phyloP scores from a whole-genome alignment of 805 yeast genomes.

The Candida gorgasii region DNA sequence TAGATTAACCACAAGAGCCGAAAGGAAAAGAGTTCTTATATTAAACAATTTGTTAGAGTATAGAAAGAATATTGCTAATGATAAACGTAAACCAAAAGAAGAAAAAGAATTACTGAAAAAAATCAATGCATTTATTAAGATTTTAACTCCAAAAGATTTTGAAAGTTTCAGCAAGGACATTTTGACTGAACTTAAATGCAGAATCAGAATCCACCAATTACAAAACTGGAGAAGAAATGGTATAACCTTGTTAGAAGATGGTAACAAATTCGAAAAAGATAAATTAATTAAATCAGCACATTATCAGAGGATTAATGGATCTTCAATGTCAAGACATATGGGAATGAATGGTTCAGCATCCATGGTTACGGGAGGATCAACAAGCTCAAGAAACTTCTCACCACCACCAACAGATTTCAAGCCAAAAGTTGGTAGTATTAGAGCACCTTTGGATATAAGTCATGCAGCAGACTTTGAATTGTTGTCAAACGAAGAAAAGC shows the following conservation, averaged over 20 bases:
- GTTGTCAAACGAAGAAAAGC: conserved; percentile 84
- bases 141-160: conserved; percentile 81
- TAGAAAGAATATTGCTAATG: conserved; percentile 74
- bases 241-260: conserved; percentile 78
- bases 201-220: conserved; percentile 81
- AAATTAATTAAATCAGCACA: conserved; percentile 66
- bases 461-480: conserved; percentile 82
- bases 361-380: not conserved
- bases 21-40: conserved; percentile 79
- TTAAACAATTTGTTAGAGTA: conserved; percentile 81
- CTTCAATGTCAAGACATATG: conserved; percentile 18
- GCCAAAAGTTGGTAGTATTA: conserved; percentile 45
- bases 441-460: conserved; percentile 64
- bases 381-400: conserved; percentile 21
- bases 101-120: conserved; percentile 79
- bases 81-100: conserved; percentile 84
- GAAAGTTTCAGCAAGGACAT: conserved; percentile 72
- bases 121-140: conserved; percentile 76
- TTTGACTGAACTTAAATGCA: conserved; percentile 71
- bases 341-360: conserved; percentile 8
- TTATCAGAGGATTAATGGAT: conserved; percentile 53
- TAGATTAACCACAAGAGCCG: conserved; percentile 87
- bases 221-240: conserved; percentile 96
- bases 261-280: conserved; percentile 85
- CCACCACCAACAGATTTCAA: conserved; percentile 45